Evolutionary conservation across 2,329 filamentous ascomycete genomes (phyloP).

Genomic region (Cercospora brassicicola): DNA sequence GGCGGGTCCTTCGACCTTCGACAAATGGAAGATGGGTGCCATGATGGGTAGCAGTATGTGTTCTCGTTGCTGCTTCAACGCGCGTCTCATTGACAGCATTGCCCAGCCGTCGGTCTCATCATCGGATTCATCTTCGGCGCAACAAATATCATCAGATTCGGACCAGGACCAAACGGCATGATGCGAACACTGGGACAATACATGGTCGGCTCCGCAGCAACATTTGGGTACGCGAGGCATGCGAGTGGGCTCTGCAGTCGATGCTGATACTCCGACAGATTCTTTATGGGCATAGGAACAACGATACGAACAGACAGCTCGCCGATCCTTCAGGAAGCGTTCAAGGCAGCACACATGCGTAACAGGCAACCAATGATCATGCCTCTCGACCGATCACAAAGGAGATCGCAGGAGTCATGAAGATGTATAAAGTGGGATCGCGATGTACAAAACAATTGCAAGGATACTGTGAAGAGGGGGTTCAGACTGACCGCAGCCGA

Average conservation of each 20-base stretch:
- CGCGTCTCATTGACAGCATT: neutral
- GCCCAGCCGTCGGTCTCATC: conserved; percentile 82
- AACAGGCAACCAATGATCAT: conserved; percentile 69
- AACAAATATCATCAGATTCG: conserved; percentile 90
- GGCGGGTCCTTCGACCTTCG: conserved; percentile 64
- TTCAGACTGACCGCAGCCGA: neutral
- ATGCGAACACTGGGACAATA: conserved; percentile 94
- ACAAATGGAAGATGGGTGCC: conserved; percentile 92
- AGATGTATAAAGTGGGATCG: neutral
- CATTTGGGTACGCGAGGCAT: conserved; percentile 74
- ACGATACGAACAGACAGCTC: conserved; percentile 91
- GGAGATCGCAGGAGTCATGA: conserved; percentile 8
- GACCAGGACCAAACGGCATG: conserved; percentile 88
- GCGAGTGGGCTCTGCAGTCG: neutral
- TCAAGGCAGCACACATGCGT: conserved; percentile 63
- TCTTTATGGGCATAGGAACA: conserved; percentile 99
- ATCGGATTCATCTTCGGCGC: conserved; percentile 97
- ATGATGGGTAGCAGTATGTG: conserved; percentile 95
- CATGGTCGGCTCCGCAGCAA: conserved; percentile 91
- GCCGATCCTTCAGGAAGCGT: conserved; percentile 71
- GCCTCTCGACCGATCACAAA: conserved; percentile 45
- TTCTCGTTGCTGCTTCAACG: neutral
- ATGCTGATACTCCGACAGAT: conserved; percentile 48
- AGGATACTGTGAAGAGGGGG: neutral
- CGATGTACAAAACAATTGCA: neutral